These are phyloP conservation scores for Periconia sp. DNA, from an alignment of 2,329 filamentous ascomycete genomes.

Conservation along the genomic window DNA sequence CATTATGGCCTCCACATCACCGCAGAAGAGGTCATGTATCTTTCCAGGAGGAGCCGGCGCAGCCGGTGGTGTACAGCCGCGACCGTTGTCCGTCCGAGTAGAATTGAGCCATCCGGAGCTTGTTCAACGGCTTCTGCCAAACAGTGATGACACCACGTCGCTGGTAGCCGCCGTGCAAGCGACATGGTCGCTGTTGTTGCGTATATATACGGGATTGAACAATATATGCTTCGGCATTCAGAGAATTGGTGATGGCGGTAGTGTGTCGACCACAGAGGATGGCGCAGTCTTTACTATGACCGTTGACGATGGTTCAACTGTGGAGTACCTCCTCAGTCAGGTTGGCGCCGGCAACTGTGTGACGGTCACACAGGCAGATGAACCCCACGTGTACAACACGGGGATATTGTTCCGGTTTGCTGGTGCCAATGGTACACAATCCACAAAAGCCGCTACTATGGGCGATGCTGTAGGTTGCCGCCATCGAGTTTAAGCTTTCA, in stretches of 20 bases:
- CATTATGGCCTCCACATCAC: slow-evolving; percentile 11
- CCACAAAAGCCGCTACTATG: slow-evolving; percentile 11
- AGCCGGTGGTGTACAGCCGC: slow-evolving; percentile 7
- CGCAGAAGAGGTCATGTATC: slow-evolving; percentile 10
- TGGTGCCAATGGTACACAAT: neutral
- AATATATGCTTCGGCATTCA: slow-evolving; percentile 47
- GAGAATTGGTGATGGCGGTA: slow-evolving; percentile 11
- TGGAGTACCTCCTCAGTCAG: slow-evolving; percentile 10
- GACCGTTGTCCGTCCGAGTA: slow-evolving; percentile 22
- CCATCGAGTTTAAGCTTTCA: neutral
- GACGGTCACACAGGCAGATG: neutral
- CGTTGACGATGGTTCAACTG: slow-evolving; percentile 9
- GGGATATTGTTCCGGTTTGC: slow-evolving; percentile 18
- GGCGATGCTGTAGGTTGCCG: slow-evolving; percentile 14
- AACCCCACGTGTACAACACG: slow-evolving; percentile 14
- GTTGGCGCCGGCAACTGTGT: neutral
- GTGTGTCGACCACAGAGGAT: neutral
- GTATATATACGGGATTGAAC: slow-evolving; percentile 33
- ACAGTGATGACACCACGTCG: slow-evolving; percentile 4
- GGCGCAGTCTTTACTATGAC: slow-evolving; percentile 4
- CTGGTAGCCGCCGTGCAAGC: slow-evolving; percentile 13
- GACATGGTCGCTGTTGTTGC: slow-evolving; percentile 38
- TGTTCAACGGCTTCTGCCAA: slow-evolving; percentile 14
- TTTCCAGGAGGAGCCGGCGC: slow-evolving; percentile 12
- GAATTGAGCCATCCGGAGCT: slow-evolving; percentile 16